Evolutionary conservation across 441 rosid species (phyloP).

Genomic region (Bruguiera hainesii): DNA sequence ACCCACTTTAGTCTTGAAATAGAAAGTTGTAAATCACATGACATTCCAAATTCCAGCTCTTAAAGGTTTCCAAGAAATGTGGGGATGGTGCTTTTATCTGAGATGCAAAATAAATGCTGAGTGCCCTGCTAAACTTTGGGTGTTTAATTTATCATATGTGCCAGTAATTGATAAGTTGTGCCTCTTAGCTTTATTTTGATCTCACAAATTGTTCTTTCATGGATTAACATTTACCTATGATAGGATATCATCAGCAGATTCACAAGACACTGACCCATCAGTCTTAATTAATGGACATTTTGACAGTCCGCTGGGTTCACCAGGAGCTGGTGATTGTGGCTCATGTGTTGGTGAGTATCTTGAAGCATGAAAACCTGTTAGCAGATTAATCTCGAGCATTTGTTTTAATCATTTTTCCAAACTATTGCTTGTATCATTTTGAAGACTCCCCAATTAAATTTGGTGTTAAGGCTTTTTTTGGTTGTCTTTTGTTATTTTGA

Average conservation of each 20-base stretch:
- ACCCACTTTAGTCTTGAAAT: too few species aligned
- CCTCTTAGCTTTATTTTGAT: background rate
- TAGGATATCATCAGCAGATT: constrained; percentile 75
- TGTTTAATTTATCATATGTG: background rate
- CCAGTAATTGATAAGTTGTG: too few species aligned
- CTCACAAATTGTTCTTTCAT: constrained; percentile 2
- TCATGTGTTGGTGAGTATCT: constrained; percentile 86
- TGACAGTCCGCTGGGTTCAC: constrained; percentile 89
- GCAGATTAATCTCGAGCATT: constrained; percentile 6
- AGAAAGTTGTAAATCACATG: too few species aligned
- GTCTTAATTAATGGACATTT: constrained; percentile 94
- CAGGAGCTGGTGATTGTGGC: constrained; percentile 98
- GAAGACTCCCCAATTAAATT: constrained; percentile 48
- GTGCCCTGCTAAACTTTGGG: background rate
- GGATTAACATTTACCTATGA: constrained; percentile 22
- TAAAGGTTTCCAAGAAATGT: background rate
- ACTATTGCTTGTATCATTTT: constrained; percentile 18
- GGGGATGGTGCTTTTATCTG: background rate
- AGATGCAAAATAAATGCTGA: background rate
- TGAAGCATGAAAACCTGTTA: constrained; percentile 15
- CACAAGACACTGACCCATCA: constrained; percentile 64
- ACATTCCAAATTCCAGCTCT: too few species aligned
- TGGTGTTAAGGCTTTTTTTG: too few species aligned
- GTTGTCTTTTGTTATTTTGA: constrained; percentile 19
- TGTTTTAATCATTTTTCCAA: constrained; percentile 13